Conservation (phyloP, 2,329 filamentous ascomycete species). For the Helotiales sp. region DNA sequence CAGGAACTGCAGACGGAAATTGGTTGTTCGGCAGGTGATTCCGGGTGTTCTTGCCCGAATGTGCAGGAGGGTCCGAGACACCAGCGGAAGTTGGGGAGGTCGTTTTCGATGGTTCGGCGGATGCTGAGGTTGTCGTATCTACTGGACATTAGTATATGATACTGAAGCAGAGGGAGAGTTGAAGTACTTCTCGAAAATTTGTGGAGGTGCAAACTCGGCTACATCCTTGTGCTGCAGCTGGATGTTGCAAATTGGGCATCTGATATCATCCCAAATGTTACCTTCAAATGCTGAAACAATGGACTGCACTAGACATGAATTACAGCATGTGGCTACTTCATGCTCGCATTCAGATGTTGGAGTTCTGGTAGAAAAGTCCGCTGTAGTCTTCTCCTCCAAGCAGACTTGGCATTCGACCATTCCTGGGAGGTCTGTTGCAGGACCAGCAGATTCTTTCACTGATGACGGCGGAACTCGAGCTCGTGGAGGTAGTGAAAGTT, state of each 20-base stretch:
- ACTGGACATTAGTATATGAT: background rate
- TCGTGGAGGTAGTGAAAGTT: constrained; percentile 12
- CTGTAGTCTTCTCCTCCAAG: constrained; percentile 20
- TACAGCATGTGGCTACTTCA: constrained; percentile 17
- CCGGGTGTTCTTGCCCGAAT: constrained; percentile 29
- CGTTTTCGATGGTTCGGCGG: constrained; percentile 14
- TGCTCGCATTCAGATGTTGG: constrained; percentile 23
- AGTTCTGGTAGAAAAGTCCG: constrained; percentile 15
- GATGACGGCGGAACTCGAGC: constrained; percentile 6
- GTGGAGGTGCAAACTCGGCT: constrained; percentile 21
- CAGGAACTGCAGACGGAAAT: constrained; percentile 25
- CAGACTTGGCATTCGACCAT: constrained; percentile 26
- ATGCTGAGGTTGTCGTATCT: constrained; percentile 24
- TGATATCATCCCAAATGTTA: constrained; percentile 28
- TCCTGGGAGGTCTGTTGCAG: constrained; percentile 14
- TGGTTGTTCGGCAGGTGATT: background rate
- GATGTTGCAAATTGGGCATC: constrained; percentile 26
- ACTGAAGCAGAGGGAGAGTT: background rate
- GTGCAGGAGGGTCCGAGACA: constrained; percentile 27
- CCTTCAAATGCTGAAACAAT: constrained; percentile 18
- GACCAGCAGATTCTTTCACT: background rate
- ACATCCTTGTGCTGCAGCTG: constrained; percentile 27
- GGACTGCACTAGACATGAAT: constrained; percentile 15
- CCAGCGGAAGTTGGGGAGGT: constrained; percentile 28
- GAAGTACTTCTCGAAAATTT: constrained; percentile 22